Evolutionary conservation across 139 green algal species (phyloP).

Genomic region (Chlorella sp.): DNA sequence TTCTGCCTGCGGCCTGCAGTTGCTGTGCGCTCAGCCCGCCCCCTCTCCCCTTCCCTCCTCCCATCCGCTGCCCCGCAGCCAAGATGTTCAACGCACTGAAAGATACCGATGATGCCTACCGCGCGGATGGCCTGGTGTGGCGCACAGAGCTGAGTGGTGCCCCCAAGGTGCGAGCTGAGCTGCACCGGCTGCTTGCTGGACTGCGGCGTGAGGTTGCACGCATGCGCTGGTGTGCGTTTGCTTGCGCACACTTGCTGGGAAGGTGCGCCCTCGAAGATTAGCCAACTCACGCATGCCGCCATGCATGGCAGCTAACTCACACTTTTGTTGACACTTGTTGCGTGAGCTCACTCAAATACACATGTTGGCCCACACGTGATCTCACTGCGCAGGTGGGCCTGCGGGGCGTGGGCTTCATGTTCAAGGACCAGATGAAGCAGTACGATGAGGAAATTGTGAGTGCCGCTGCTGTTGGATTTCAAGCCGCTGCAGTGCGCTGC

Average conservation of each 20-base stretch:
- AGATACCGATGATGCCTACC: slow-evolving; percentile 19
- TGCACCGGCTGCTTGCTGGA: no score
- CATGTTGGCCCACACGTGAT: no score
- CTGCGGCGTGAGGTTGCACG: no score
- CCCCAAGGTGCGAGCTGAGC: neutral
- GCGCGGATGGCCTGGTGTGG: slow-evolving; percentile 12
- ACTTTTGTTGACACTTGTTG: no score
- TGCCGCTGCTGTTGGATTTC: neutral
- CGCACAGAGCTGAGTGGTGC: neutral
- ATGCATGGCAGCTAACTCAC: no score
- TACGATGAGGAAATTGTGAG: slow-evolving; percentile 7
- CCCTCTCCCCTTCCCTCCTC: neutral
- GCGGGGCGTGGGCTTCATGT: slow-evolving; percentile 11
- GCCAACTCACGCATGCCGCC: no score
- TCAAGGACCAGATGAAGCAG: slow-evolving; percentile 1
- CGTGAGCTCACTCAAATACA: no score
- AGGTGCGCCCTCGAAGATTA: no score
- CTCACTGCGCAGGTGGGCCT: neutral
- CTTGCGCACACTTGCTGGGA: no score
- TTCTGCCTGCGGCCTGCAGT: no score
- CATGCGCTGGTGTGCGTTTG: no score
- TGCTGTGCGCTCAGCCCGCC: neutral
- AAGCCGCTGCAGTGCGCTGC: neutral
- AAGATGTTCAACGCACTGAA: slow-evolving; percentile 22
- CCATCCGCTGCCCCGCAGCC: neutral